Evolutionary conservation across 2,329 filamentous ascomycete genomes (phyloP), one percentile per base, ranked within the genome.

Genomic region (Ceratocystis albifundus): DNA sequence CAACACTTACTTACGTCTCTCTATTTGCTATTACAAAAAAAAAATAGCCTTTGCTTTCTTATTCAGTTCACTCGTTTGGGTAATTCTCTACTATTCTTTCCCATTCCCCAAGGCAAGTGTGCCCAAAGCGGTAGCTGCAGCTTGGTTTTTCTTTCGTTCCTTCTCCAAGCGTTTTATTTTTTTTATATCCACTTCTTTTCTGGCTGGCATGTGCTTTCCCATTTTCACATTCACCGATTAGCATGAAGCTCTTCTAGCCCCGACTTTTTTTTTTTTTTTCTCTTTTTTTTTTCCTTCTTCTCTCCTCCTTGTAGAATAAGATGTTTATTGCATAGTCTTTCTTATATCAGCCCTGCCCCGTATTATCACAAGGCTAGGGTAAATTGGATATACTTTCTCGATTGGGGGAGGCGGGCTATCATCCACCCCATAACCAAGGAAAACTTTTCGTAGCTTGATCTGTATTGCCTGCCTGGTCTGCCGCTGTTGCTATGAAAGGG

Each of bases 161-260:
- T 44, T 32, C 46, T 48, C 53, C n/a, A 36, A 53, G 41, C 30
- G n/a, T 45, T 15, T 25, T 17, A 48, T 41, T 41, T 12, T 41
- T 36, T 41, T 15, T 41, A 41, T 30, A 25, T 30, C 65, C 20
- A 50, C 12, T 63, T 25, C n/a, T 61, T 15, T 63, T 25, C n/a
- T 61, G 4, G 41, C 53, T 67, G 62, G 62, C 61, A 67, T 67
- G 66, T 64, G 53, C n/a, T 50, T 48, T 61, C 32, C 36, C 61
- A 67, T 64, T 61, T 67, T 64, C 62, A 59, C 10, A 45, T 30
- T 6, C 10, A 44, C 36, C 7, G 46, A 28, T 48, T 25, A 57
- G 53, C n/a, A 61, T 65, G 64, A 61, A 66, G 57, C 61, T 48
- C 36, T 41, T 41, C 36, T 15, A 15, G 36, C 36, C 36, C 36